Evolutionary conservation across 768 basidiomycete genomes (phyloP).

Genomic region (Leccinum variicolor): DNA sequence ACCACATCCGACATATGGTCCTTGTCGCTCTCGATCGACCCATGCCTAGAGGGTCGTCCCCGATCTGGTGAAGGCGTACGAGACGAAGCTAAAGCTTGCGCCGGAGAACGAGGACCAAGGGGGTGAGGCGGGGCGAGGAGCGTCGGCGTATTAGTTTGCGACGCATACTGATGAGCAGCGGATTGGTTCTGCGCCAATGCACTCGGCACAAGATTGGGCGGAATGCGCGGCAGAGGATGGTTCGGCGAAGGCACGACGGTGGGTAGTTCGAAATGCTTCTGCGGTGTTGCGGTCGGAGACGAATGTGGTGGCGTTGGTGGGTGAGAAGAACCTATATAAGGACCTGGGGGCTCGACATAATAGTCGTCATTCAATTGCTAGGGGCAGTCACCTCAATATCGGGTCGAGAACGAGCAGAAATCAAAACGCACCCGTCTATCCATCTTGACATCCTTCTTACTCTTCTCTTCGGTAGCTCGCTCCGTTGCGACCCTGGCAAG

Average conservation of each 20-base stretch:
- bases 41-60: conserved; percentile 15
- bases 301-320: conserved; percentile 25
- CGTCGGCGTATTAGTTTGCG: conserved; percentile 29
- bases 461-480: conserved; percentile 58
- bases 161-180: conserved; percentile 18
- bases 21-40: conserved; percentile 23
- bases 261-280: conserved; percentile 31
- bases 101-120: conserved; percentile 67
- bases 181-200: conserved; percentile 12
- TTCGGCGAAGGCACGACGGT: conserved; percentile 28
- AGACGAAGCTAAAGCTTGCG: conserved; percentile 44
- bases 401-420: conserved; percentile 17
- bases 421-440: conserved; percentile 55
- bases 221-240: conserved; percentile 40
- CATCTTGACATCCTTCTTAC: conserved; percentile 63
- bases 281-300: conserved; percentile 29
- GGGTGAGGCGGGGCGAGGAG: conserved; percentile 67
- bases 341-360: conserved; percentile 16
- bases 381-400: neutral
- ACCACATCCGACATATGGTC: conserved; percentile 25
- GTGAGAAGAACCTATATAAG: conserved; percentile 28
- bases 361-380: conserved; percentile 27
- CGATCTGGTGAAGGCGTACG: conserved; percentile 72
- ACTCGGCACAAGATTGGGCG: conserved; percentile 25
- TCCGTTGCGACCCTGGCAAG: conserved; percentile 62